phyloP scores from a whole-genome alignment of 768 basidiomycete genomes.

The Russula ochroleuca region DNA sequence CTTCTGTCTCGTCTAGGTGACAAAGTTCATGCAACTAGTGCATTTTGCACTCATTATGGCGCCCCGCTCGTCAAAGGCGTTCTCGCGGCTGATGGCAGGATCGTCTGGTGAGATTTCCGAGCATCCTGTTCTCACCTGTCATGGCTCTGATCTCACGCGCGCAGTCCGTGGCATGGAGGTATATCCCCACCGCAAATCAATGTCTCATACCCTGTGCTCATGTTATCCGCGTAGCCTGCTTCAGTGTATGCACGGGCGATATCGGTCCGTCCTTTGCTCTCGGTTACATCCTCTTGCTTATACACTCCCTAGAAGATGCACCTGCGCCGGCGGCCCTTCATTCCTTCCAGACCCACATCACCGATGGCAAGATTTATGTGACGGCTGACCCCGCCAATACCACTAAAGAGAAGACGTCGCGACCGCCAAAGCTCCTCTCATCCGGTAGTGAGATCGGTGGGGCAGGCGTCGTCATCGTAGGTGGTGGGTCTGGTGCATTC shows the following conservation, averaged over 20 bases:
- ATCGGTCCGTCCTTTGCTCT: slow-evolving; percentile 48
- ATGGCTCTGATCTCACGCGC: neutral
- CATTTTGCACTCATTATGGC: slow-evolving; percentile 89
- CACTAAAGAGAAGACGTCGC: slow-evolving; percentile 59
- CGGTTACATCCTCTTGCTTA: slow-evolving; percentile 24
- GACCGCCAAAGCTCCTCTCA: slow-evolving; percentile 53
- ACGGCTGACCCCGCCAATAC: slow-evolving; percentile 63
- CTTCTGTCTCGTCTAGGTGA: slow-evolving; percentile 72
- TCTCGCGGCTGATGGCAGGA: slow-evolving; percentile 68
- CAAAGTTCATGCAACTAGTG: slow-evolving; percentile 72
- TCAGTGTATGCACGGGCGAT: slow-evolving; percentile 80
- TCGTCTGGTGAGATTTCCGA: slow-evolving; percentile 58
- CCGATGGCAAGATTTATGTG: slow-evolving; percentile 72
- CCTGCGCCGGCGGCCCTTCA: slow-evolving; percentile 79
- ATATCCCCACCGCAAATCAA: slow-evolving; percentile 21
- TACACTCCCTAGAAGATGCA: slow-evolving; percentile 62
- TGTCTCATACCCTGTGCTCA: neutral
- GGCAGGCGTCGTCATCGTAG: slow-evolving; percentile 75
- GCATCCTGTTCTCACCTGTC: neutral
- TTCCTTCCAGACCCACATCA: slow-evolving; percentile 64
- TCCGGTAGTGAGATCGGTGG: slow-evolving; percentile 45
- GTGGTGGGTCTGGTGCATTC: slow-evolving; percentile 79
- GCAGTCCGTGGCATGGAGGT: slow-evolving; percentile 88
- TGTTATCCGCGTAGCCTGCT: slow-evolving; percentile 56
- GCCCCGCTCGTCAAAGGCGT: slow-evolving; percentile 83